Evolutionary conservation across 768 basidiomycete species (phyloP).

Genomic region (Kwoniella sp.): DNA sequence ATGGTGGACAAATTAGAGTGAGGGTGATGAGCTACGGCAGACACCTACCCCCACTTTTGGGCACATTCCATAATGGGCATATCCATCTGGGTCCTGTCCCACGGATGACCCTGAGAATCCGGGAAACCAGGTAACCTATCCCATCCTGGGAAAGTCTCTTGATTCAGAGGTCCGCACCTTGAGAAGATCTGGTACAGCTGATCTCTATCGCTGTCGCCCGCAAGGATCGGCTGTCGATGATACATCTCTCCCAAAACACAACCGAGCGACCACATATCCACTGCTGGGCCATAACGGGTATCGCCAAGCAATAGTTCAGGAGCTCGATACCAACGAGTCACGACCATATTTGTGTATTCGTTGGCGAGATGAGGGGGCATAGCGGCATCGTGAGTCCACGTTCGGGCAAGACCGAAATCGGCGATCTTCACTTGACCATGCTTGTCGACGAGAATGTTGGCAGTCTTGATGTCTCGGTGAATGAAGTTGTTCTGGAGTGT

Average conservation of each 20-base stretch:
- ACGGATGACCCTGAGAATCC: slow-evolving; percentile 36
- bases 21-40: not conserved
- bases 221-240: slow-evolving; percentile 77
- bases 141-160: slow-evolving; percentile 57
- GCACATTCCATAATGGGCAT: slow-evolving; percentile 29
- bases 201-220: slow-evolving; percentile 84
- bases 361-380: slow-evolving; percentile 57
- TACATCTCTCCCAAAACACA: slow-evolving; percentile 99
- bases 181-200: slow-evolving; percentile 87
- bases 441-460: slow-evolving; percentile 91
- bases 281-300: slow-evolving; percentile 83
- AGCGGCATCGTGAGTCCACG: slow-evolving; percentile 56
- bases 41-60: slow-evolving; percentile 34
- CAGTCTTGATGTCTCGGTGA: slow-evolving; percentile 98
- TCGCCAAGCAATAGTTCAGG: slow-evolving; percentile 91
- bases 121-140: slow-evolving; percentile 53
- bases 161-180: slow-evolving; percentile 79
- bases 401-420: slow-evolving; percentile 92
- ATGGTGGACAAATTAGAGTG: too few species aligned
- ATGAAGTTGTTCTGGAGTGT: slow-evolving; percentile 90
- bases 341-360: slow-evolving; percentile 95
- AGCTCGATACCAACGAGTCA: slow-evolving; percentile 97
- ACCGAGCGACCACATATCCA: slow-evolving; percentile 98
- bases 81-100: slow-evolving; percentile 31
- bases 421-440: slow-evolving; percentile 81